phyloP scores from a whole-genome alignment of 2,329 filamentous ascomycete genomes.

The Phialophora macrospora region DNA sequence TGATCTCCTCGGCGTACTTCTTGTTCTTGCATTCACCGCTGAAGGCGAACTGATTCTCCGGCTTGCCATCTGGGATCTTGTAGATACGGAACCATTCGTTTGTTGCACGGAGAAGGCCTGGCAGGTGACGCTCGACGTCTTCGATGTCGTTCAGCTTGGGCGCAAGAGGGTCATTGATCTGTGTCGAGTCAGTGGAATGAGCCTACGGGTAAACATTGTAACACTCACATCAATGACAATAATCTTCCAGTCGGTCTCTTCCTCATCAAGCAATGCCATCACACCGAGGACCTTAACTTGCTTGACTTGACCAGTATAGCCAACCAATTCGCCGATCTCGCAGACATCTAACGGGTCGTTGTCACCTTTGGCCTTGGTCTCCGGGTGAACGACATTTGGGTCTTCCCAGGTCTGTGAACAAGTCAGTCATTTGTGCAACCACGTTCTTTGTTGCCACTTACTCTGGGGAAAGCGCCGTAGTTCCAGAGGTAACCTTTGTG shows the following conservation, averaged over 20 bases:
- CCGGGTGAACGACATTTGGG: conserved; percentile 91
- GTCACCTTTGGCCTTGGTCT: conserved; percentile 99
- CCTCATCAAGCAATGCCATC: conserved; percentile 98
- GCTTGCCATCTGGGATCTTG: conserved; percentile 99
- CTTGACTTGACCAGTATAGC: conserved; percentile 95
- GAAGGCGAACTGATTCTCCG: conserved; percentile 99
- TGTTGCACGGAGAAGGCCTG: conserved; percentile 92
- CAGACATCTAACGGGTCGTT: conserved; percentile 99
- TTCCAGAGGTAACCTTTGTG: conserved; percentile 99
- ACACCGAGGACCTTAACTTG: conserved; percentile 99
- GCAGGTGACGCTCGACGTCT: conserved; percentile 97
- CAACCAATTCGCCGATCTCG: conserved; percentile 98
- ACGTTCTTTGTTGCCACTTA: conserved; percentile 53
- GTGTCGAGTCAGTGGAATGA: conserved; percentile 48
- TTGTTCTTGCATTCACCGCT: conserved; percentile 99
- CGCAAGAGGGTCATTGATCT: conserved; percentile 84
- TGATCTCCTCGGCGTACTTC: conserved; percentile 95
- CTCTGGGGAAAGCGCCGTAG: conserved; percentile 99
- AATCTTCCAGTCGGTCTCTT: conserved; percentile 99
- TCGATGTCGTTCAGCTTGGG: conserved; percentile 97
- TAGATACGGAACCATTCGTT: conserved; percentile 99
- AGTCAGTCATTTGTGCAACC: conserved; percentile 12
- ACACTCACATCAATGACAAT: conserved; percentile 83
- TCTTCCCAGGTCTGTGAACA: conserved; percentile 90
- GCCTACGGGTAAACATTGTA: neutral